Base-by-base conservation (phyloP, 495 filamentous ascomycete species). In the Penicillium paxilli region DNA sequence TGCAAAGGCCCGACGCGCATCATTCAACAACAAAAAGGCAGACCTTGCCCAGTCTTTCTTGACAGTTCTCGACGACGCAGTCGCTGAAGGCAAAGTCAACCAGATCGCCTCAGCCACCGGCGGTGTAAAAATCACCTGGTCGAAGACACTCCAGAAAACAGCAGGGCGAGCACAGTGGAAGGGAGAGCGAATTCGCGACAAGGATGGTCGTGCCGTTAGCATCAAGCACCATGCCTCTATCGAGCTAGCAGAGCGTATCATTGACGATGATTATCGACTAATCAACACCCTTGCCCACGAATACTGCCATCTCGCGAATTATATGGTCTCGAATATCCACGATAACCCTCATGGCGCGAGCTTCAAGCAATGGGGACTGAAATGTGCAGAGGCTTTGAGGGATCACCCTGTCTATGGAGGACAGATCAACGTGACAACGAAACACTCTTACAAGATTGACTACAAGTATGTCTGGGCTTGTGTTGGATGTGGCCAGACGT, bases 381-480 rank as follows among this genome's bases (percentile, higher is more conserved):
- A 75, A 62, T 80, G 80, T 65, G 70, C 71, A 5, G 55, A 66
- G 5, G 60, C 71, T 21, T 54, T 87, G 68, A 53, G 59, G 44
- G 57, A 69, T 23, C 76, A 79, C 47, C 72, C 70, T 0, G 28
- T 65, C 3, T 76, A 77, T 48, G 63, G 80, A 38, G 78, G 81
- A 9, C 78, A 77, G 3, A 80, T 97, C 38, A 65, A 82, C 14
- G 89, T 97, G 5, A 94, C 90, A 3, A 96, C 90, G 0, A 92
- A 88, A 56, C 94, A 98, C 66, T 75, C 65, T 42, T 98, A 96
- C 67, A 78, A 87, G 51, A 97, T 97, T 63, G 83, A 89, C 46
- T 94, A 87, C 74, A 96, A 91, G 73, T 98, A 90, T 69, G 69
- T 90, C 21, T 98, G 95, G 93, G 66, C 74, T 24, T 98, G 94